phyloP scores from a whole-genome alignment of 352 stramenopile genomes.

The Globisporangium perplexum region DNA sequence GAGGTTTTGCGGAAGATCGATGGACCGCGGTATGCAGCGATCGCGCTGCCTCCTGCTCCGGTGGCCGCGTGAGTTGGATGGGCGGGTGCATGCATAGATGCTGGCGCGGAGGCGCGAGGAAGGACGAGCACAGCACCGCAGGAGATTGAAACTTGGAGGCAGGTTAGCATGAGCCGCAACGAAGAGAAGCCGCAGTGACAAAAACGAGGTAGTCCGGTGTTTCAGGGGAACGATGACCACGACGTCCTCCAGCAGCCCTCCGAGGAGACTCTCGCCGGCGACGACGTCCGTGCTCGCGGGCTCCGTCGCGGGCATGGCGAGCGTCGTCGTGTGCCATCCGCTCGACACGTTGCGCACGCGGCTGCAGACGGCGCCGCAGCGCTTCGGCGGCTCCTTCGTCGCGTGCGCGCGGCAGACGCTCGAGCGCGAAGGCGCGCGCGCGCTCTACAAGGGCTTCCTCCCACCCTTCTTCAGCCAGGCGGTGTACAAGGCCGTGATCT shows the following conservation, averaged over 20 bases:
- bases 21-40: slow-evolving; percentile 28
- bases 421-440: slow-evolving; percentile 46
- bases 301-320: slow-evolving; percentile 79
- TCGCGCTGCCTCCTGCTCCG: slow-evolving; percentile 19
- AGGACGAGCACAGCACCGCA: too few relatives aligned
- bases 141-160: too few relatives aligned
- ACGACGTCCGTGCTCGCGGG: slow-evolving; percentile 68
- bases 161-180: too few relatives aligned
- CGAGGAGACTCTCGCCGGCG: slow-evolving; percentile 59
- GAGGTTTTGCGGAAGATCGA: slow-evolving; percentile 1
- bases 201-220: too few relatives aligned
- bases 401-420: slow-evolving; percentile 61
- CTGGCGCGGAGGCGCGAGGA: too few relatives aligned
- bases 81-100: too few relatives aligned
- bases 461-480: slow-evolving; percentile 85
- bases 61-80: too few relatives aligned
- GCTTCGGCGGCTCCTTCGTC: slow-evolving; percentile 49
- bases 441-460: slow-evolving; percentile 82
- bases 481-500: slow-evolving; percentile 88
- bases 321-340: slow-evolving; percentile 75
- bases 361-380: slow-evolving; percentile 64
- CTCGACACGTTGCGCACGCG: slow-evolving; percentile 86
- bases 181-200: too few relatives aligned
- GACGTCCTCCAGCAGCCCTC: too few relatives aligned
- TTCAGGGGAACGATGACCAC: too few relatives aligned